These are phyloP conservation scores for Keithomyces neogunnii DNA, from an alignment of 2,329 filamentous ascomycete species.

Conservation along the genomic window DNA sequence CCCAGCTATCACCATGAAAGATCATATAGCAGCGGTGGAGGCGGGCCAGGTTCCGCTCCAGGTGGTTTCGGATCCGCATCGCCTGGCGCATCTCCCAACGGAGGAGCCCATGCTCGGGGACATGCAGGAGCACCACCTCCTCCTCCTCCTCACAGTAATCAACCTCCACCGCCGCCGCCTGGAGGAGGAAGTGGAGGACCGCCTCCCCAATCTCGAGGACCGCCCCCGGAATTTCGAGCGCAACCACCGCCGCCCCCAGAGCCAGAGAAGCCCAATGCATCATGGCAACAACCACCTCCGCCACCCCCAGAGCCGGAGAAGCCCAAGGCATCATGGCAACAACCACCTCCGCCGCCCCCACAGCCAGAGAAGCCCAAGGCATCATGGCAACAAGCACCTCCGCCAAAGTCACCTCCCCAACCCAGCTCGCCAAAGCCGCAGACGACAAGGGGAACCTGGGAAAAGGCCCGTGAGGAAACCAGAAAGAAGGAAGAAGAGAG, in stretches of 20 bases:
- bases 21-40: conserved; percentile 12
- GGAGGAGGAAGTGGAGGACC: background rate
- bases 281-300: conserved; percentile 11
- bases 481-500: conserved; percentile 56
- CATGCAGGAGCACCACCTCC: conserved; percentile 14
- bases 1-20: conserved; percentile 12
- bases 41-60: conserved; percentile 6
- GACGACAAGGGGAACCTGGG: conserved; percentile 47
- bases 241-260: conserved; percentile 8
- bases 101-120: conserved; percentile 16
- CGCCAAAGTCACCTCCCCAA: conserved; percentile 14
- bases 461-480: conserved; percentile 61
- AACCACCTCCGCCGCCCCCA: conserved; percentile 8
- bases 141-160: conserved; percentile 19
- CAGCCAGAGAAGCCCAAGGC: conserved; percentile 11
- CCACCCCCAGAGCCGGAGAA: conserved; percentile 10
- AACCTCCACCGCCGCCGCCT: conserved; percentile 1
- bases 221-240: background rate
- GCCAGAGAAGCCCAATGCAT: conserved; percentile 11
- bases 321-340: conserved; percentile 11
- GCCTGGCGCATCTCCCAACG: conserved; percentile 22
- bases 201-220: conserved; percentile 6
- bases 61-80: conserved; percentile 22
- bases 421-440: conserved; percentile 11
- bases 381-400: conserved; percentile 12